Conservation (phyloP, 2,329 filamentous ascomycete species). For the Talaromyces islandicus region DNA sequence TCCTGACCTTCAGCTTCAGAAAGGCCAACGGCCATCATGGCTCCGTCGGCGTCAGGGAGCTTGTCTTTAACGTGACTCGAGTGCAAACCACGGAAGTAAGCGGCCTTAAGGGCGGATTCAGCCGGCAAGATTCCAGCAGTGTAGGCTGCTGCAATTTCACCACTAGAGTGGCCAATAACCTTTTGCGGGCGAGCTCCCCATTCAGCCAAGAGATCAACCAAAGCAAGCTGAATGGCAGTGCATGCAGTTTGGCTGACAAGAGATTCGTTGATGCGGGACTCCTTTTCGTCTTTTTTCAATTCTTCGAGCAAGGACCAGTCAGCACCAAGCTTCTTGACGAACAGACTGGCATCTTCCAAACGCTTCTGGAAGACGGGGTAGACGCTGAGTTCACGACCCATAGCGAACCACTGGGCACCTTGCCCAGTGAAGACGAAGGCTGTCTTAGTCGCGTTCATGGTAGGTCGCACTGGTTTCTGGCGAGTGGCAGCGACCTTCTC, state of each 20-base stretch:
- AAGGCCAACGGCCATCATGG: slow-evolving; percentile 24
- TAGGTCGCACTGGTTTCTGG: background rate
- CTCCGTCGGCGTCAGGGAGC: slow-evolving; percentile 12
- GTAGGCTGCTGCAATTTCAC: slow-evolving; percentile 17
- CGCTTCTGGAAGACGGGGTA: background rate
- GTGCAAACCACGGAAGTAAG: slow-evolving; percentile 17
- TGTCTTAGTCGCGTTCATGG: background rate
- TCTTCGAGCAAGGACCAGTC: background rate
- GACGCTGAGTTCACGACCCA: slow-evolving; percentile 21
- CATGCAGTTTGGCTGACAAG: slow-evolving; percentile 16
- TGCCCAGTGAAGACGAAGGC: slow-evolving; percentile 30
- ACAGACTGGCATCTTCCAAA: slow-evolving; percentile 14
- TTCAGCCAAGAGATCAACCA: slow-evolving; percentile 9
- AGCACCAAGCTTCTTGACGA: slow-evolving; percentile 19
- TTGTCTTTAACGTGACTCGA: slow-evolving; percentile 14
- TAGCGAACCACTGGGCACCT: slow-evolving; percentile 29
- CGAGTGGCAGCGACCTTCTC: background rate
- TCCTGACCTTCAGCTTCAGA: slow-evolving; percentile 14
- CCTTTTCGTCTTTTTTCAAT: slow-evolving; percentile 6
- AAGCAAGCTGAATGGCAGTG: slow-evolving; percentile 16
- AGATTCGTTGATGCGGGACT: background rate
- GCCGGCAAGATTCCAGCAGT: slow-evolving; percentile 14
- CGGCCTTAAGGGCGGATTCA: slow-evolving; percentile 16
- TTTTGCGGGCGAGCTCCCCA: slow-evolving; percentile 8
- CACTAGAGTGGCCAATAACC: slow-evolving; percentile 14